These are phyloP conservation scores for Keithomyces neogunnii DNA, from an alignment of 2,329 filamentous ascomycete genomes.

Conservation along the genomic window DNA sequence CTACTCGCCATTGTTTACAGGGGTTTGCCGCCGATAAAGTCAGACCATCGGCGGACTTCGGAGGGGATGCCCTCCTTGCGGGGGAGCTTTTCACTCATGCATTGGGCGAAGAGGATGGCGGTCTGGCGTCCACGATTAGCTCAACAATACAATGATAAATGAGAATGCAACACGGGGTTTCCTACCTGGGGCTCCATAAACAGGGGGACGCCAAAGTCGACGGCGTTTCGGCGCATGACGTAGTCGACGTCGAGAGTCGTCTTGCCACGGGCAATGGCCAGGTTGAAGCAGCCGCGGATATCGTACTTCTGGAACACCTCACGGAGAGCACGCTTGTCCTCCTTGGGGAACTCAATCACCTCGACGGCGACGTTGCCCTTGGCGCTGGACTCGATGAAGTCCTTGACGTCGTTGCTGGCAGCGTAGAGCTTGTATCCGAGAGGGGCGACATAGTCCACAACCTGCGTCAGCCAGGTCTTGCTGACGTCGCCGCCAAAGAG, in stretches of 20 bases:
- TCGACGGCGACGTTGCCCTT: constrained; percentile 66
- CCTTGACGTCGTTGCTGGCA: constrained; percentile 72
- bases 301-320: constrained; percentile 97
- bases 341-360: constrained; percentile 92
- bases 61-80: constrained; percentile 77
- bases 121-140: constrained; percentile 48
- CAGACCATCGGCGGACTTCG: constrained; percentile 90
- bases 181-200: constrained; percentile 97
- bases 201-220: constrained; percentile 94
- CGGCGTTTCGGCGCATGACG: constrained; percentile 95
- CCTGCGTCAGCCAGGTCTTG: constrained; percentile 62
- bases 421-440: constrained; percentile 94
- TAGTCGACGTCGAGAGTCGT: constrained; percentile 89
- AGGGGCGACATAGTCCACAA: constrained; percentile 80
- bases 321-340: constrained; percentile 88
- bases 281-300: constrained; percentile 91
- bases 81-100: constrained; percentile 94
- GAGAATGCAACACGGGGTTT: neutral
- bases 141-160: neutral
- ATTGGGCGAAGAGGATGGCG: constrained; percentile 89
- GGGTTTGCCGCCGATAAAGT: constrained; percentile 85
- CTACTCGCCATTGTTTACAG: constrained; percentile 34
- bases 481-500: constrained; percentile 81
- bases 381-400: constrained; percentile 64
- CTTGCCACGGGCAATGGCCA: constrained; percentile 76